Percentiles rank a stretch among this genome's conserved stretches.
Evolutionary conservation across 2,329 filamentous ascomycete genomes (phyloP).

Genomic region (Diaporthe citrichinensis): DNA sequence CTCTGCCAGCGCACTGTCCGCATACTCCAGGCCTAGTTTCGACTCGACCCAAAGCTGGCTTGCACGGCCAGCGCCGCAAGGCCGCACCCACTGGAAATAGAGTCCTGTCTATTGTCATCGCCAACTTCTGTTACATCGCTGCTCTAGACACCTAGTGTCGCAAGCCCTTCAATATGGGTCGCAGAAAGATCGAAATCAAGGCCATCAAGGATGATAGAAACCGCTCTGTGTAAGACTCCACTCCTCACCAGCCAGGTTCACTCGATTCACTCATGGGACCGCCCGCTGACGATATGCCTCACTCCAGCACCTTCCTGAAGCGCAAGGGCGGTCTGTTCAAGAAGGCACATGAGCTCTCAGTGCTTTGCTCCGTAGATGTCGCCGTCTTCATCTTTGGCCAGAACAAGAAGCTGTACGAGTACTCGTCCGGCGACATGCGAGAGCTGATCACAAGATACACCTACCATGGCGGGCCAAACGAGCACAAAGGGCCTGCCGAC

Average conservation of each 20-base stretch:
- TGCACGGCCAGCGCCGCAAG: constrained; percentile 39
- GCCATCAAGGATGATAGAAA: constrained; percentile 99
- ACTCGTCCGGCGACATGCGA: constrained; percentile 93
- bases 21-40: constrained; percentile 38
- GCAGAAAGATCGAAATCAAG: constrained; percentile 99
- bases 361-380: constrained; percentile 97
- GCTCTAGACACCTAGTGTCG: constrained; percentile 13
- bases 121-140: constrained; percentile 37
- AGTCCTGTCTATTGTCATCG: constrained; percentile 30
- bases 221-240: constrained; percentile 86
- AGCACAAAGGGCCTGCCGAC: constrained; percentile 95
- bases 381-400: constrained; percentile 98
- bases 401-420: constrained; percentile 99
- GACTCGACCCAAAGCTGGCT: constrained; percentile 37
- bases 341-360: constrained; percentile 98
- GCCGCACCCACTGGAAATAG: constrained; percentile 39
- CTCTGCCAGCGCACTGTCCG: background rate
- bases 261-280: background rate
- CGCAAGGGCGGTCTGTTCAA: constrained; percentile 99
- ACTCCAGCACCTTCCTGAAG: constrained; percentile 90
- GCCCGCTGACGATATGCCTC: constrained; percentile 33
- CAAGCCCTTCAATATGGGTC: constrained; percentile 78
- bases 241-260: background rate
- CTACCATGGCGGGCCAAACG: constrained; percentile 93
- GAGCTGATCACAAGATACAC: constrained; percentile 90